Conservation (phyloP, 176 grass and related monocot species). For the Zoysia japonica region DNA sequence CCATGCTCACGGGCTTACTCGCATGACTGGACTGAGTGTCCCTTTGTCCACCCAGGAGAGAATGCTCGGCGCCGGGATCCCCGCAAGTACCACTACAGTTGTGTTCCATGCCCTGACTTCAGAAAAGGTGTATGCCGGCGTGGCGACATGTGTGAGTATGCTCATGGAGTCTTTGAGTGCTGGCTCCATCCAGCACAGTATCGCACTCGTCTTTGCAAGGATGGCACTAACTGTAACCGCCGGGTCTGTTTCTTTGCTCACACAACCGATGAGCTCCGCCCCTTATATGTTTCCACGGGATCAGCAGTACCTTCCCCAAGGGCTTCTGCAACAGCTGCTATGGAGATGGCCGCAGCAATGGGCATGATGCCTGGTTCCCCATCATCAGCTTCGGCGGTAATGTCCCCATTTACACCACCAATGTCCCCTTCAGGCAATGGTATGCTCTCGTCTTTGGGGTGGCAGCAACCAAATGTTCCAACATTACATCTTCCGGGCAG, state of each 20-base stretch:
- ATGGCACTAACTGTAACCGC: constrained; percentile 70
- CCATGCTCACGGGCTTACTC: constrained; percentile 85
- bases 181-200: constrained; percentile 91
- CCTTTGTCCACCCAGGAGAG: constrained; percentile 88
- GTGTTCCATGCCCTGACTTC: constrained; percentile 82
- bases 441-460: constrained; percentile 51
- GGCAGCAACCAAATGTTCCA: constrained; percentile 61
- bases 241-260: constrained; percentile 87
- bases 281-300: constrained; percentile 75
- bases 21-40: constrained; percentile 90
- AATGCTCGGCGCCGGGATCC: constrained; percentile 78
- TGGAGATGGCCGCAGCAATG: constrained; percentile 67
- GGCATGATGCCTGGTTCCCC: constrained; percentile 65
- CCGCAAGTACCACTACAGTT: constrained; percentile 82
- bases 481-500: constrained; percentile 64
- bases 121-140: constrained; percentile 75
- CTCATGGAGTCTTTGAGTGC: constrained; percentile 86
- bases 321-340: constrained; percentile 51
- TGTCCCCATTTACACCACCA: constrained; percentile 63
- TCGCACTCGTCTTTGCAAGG: constrained; percentile 77
- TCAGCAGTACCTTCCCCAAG: constrained; percentile 61
- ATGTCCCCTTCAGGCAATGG: constrained; percentile 59
- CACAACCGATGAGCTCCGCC: constrained; percentile 69
- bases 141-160: constrained; percentile 80
- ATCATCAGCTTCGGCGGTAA: constrained; percentile 48